Conservation (phyloP, 768 basidiomycete species). For the Hydnum rufescens region DNA sequence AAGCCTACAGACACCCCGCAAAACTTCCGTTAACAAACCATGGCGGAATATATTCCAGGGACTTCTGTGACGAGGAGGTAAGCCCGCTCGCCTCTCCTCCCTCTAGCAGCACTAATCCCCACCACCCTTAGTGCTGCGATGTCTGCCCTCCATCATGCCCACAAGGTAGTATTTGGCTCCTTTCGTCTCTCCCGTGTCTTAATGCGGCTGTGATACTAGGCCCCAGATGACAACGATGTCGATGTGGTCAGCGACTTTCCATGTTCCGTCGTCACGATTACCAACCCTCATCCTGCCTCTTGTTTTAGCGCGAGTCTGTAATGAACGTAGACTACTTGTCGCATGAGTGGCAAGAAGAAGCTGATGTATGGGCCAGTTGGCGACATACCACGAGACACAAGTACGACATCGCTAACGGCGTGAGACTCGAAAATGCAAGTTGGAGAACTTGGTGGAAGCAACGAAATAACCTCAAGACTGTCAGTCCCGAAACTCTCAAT, state of each 20-base stretch:
- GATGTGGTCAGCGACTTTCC: slow-evolving; percentile 13
- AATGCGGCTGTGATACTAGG: not conserved
- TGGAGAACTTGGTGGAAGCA: slow-evolving; percentile 99
- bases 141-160: not conserved
- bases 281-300: not conserved
- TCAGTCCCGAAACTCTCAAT: slow-evolving; percentile 93
- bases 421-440: slow-evolving; percentile 88
- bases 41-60: slow-evolving; percentile 11
- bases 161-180: not conserved
- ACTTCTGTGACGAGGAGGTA: slow-evolving; percentile 9
- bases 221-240: slow-evolving; percentile 22
- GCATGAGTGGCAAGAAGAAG: slow-evolving; percentile 94
- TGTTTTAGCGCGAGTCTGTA: slow-evolving; percentile 30
- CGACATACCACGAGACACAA: slow-evolving; percentile 95
- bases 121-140: not conserved
- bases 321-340: slow-evolving; percentile 98
- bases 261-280: not conserved
- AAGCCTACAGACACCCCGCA: too few species aligned
- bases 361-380: slow-evolving; percentile 90
- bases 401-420: slow-evolving; percentile 91
- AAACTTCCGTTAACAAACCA: too few species aligned
- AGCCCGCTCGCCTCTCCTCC: not conserved
- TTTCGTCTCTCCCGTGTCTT: slow-evolving; percentile 1
- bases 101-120: not conserved
- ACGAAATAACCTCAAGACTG: slow-evolving; percentile 83